phyloP scores from a whole-genome alignment of 2,329 filamentous ascomycete genomes.

The Beauveria pseudobassiana region DNA sequence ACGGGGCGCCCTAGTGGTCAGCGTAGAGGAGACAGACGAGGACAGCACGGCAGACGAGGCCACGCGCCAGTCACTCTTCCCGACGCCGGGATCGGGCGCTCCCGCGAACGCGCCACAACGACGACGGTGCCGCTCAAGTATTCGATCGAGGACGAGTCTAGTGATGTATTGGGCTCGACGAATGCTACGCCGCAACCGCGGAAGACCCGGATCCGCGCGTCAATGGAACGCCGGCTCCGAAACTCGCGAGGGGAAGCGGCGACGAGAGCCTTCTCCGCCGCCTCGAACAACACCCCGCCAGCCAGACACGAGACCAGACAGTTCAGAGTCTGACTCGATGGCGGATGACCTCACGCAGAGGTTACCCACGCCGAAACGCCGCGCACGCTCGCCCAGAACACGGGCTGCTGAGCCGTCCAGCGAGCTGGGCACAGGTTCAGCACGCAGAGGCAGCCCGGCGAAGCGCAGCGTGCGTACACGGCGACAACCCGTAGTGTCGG shows the following conservation, averaged over 20 bases:
- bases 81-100: conserved; percentile 33
- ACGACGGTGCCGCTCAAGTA: conserved; percentile 45
- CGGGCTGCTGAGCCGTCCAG: conserved; percentile 19
- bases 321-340: conserved; percentile 6
- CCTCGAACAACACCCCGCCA: conserved; percentile 28
- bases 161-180: conserved; percentile 28
- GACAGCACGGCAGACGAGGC: conserved; percentile 24
- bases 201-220: conserved; percentile 40
- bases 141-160: conserved; percentile 24
- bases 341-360: not conserved
- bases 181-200: conserved; percentile 31
- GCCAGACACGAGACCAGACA: conserved; percentile 23
- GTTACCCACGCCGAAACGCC: conserved; percentile 11
- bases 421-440: conserved; percentile 17
- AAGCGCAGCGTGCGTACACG: conserved; percentile 15
- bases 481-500: conserved; percentile 19
- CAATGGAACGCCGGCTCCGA: conserved; percentile 44
- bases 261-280: conserved; percentile 35
- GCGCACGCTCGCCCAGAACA: conserved; percentile 13
- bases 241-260: conserved; percentile 31
- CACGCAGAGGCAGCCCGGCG: conserved; percentile 13
- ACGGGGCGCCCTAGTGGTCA: conserved; percentile 45
- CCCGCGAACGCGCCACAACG: conserved; percentile 36
- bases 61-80: conserved; percentile 36
- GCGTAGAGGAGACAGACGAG: conserved; percentile 47